A percentile compares a stretch with the other conserved stretches of the same genome.
phyloP scores from a whole-genome alignment of 306 rosid genomes.

The Quercus gilva region DNA sequence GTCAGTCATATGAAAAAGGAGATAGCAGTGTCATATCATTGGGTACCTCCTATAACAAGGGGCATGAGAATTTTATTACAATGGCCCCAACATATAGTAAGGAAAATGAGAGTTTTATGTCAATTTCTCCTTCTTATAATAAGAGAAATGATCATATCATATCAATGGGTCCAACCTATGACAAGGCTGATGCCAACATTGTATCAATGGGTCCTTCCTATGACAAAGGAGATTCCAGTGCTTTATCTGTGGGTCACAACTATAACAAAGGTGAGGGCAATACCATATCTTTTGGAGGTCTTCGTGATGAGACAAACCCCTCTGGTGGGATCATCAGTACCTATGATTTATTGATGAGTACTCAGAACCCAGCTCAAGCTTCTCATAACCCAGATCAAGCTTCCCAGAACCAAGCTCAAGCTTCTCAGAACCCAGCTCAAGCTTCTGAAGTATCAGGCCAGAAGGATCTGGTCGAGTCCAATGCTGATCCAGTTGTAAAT shows the following conservation, averaged over 20 bases:
- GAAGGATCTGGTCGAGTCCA: conserved; percentile 49
- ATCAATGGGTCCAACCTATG: conserved; percentile 58
- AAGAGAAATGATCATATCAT: conserved; percentile 47
- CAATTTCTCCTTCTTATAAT: conserved; percentile 51
- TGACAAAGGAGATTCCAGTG: conserved; percentile 53
- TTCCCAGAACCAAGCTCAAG: conserved; percentile 35
- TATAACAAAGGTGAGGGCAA: conserved; percentile 53
- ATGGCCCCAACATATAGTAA: conserved; percentile 57
- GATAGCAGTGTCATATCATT: conserved; percentile 55
- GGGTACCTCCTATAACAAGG: conserved; percentile 65
- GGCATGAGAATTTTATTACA: conserved; percentile 56
- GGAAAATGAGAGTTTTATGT: conserved; percentile 56
- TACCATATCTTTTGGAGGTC: conserved; percentile 73
- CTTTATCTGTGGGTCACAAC: conserved; percentile 47
- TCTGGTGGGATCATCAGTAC: conserved; percentile 62
- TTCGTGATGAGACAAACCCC: conserved; percentile 54
- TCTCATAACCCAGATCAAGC: conserved; percentile 37
- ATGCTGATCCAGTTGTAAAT: conserved; percentile 46
- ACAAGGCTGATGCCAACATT: conserved; percentile 51
- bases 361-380: conserved; percentile 53
- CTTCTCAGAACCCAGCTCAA: conserved; percentile 53
- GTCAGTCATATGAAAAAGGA: conserved; percentile 72
- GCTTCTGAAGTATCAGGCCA: conserved; percentile 46
- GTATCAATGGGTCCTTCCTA: conserved; percentile 45
- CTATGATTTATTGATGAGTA: conserved; percentile 59